Conservation (phyloP, 75 land plant genomes). For the Sequoiadendron giganteum region DNA sequence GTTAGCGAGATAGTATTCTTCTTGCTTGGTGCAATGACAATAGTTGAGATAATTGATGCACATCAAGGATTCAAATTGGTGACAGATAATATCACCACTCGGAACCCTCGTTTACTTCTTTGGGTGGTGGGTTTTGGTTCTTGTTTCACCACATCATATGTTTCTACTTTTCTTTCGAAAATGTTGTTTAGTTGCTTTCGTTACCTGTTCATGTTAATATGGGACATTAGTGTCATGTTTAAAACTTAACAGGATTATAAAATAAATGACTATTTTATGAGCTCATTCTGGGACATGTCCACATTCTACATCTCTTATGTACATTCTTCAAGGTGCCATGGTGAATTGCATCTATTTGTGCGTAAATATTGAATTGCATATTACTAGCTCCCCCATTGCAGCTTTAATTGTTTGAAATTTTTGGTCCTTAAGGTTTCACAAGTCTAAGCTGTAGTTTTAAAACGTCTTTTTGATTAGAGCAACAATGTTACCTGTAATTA, state of each 20-base stretch:
- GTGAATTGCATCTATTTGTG: not conserved
- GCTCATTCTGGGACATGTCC: not conserved
- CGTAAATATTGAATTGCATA: not conserved
- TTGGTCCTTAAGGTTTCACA: not conserved
- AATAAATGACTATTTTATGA: not conserved
- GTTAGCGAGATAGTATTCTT: conserved; percentile 97
- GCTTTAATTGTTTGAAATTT: not conserved
- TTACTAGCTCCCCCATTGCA: not conserved
- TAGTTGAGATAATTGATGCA: conserved; percentile 96
- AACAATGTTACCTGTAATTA: no score
- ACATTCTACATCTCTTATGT: not conserved
- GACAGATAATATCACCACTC: conserved; percentile 93
- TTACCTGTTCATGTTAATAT: not conserved
- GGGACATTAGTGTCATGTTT: not conserved
- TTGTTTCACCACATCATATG: not conserved
- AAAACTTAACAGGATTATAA: not conserved
- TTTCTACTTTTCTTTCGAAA: not conserved
- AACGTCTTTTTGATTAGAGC: no score
- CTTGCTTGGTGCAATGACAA: conserved; percentile 98
- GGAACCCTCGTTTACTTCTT: conserved; percentile 82
- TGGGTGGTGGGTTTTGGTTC: conserved; percentile 83
- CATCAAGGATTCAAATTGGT: conserved; percentile 99
- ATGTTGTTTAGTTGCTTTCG: not conserved
- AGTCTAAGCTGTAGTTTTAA: no score
- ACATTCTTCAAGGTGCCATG: not conserved